Evolutionary conservation across 108 stramenopile species (phyloP).

Genomic region (Nannochloropsis salina): DNA sequence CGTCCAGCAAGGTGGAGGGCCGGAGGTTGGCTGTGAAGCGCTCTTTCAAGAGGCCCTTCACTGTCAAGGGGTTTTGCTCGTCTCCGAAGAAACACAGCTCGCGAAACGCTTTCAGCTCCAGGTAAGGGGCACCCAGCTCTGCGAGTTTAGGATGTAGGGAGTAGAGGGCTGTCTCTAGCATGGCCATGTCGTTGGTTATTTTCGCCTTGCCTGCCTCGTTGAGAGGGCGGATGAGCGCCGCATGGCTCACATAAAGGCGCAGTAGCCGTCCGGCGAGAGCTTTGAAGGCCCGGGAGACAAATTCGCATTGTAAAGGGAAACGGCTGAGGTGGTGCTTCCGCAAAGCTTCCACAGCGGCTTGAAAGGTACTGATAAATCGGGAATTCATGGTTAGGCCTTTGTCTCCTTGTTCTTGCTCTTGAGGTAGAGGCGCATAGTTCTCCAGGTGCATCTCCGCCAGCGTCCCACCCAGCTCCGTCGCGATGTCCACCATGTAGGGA

Average conservation of each 20-base stretch:
- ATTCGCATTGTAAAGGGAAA: slow-evolving; percentile 16
- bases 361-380: background rate
- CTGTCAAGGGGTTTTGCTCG: background rate
- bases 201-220: slow-evolving; percentile 36
- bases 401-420: background rate
- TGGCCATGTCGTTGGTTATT: slow-evolving; percentile 39
- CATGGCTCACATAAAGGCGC: slow-evolving; percentile 32
- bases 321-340: background rate
- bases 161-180: slow-evolving; percentile 34
- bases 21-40: slow-evolving; percentile 37
- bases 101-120: slow-evolving; percentile 30
- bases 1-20: slow-evolving; percentile 31
- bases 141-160: slow-evolving; percentile 30
- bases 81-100: slow-evolving; percentile 28
- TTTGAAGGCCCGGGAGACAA: slow-evolving; percentile 25
- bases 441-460: slow-evolving; percentile 38
- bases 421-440: background rate
- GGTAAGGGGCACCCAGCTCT: slow-evolving; percentile 37
- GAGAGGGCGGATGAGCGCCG: slow-evolving; percentile 33
- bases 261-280: slow-evolving; percentile 28
- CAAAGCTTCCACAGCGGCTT: background rate
- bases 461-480: slow-evolving; percentile 24
- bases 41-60: slow-evolving; percentile 29
- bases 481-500: slow-evolving; percentile 32
- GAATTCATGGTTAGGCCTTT: background rate